Base-by-base conservation (phyloP, 2,329 filamentous ascomycete species). In the Allantophomopsis cytisporea region DNA sequence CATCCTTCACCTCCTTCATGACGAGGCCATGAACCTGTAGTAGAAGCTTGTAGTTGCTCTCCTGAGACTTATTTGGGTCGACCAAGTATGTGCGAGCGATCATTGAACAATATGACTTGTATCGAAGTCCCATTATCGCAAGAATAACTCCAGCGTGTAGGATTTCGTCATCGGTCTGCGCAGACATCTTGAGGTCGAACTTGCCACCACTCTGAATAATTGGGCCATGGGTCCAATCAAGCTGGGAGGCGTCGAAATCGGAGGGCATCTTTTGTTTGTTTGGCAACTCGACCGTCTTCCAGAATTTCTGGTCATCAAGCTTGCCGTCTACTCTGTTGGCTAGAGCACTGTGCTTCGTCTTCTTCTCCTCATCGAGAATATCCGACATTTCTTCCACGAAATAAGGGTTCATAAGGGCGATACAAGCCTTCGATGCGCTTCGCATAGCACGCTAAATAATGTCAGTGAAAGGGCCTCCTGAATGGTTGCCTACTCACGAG, bases 321-420 rank as follows among this genome's bases (percentile, higher is more conserved):
- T 95, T 95, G 53, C 78, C 76, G 49, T 89, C 79, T 23, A 98
- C 82, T 60, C 88, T 91, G 52, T 85, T 78, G n/a, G 84, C 79
- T 7, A 98, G 71, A 2, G 73, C 71, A 47, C 80, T 84, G 62
- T 98, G 91, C 46, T 87, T 91, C 56, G 96, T 86, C 57, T 94
- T 94, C 68, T 94, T 95, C 60, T 96, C 93, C 49, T 88, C 82
- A 55, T 98, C 91, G 43, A 98, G 76, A 39, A 96, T 82, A 50
- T 83, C 82, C 38, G 89, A 94, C 88, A 98, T 96, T 59, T 95
- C 88, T 56, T 98, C 91, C 48, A 98, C 80, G 59, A 96, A 96
- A 61, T 91, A 98, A 43, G 89, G 86, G 38, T 86, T 86, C 80
- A 96, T 93, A 43, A 96, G 68, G 42, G 87, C 88, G 48, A 93